These are phyloP conservation scores for Neostapfia colusana DNA, from an alignment of 176 grass and related monocot genomes.

Conservation along the genomic window DNA sequence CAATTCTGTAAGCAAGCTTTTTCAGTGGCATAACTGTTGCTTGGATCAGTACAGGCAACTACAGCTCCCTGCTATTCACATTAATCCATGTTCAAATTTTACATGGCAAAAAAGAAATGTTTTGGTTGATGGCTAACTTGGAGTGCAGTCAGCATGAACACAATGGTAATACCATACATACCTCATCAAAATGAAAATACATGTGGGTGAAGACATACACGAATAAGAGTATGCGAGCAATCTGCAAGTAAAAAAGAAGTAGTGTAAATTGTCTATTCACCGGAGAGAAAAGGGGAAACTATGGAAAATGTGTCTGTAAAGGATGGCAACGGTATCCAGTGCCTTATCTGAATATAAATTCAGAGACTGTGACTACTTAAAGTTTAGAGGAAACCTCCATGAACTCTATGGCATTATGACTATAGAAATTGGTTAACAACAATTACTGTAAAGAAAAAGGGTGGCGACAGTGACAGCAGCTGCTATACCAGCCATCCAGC, in stretches of 20 bases:
- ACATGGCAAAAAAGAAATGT: not conserved
- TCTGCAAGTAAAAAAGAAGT: constrained; percentile 41
- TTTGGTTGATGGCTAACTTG: constrained; percentile 14
- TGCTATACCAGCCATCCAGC: constrained; percentile 69
- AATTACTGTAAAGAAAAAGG: not conserved
- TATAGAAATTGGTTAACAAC: not conserved
- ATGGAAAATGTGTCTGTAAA: not conserved
- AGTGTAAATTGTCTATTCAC: constrained; percentile 17
- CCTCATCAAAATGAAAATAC: constrained; percentile 77
- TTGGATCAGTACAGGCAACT: too few species aligned
- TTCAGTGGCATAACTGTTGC: too few species aligned
- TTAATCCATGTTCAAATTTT: not conserved
- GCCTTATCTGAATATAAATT: too few species aligned
- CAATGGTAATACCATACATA: constrained; percentile 31
- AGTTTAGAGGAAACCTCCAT: not conserved
- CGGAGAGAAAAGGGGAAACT: not conserved
- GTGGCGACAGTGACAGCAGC: not conserved
- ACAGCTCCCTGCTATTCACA: not conserved
- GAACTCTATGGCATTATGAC: not conserved
- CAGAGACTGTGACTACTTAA: too few species aligned
- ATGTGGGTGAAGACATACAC: constrained; percentile 72
- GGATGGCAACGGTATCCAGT: not conserved
- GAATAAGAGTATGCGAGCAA: constrained; percentile 75
- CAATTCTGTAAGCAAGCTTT: too few species aligned
- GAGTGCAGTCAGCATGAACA: not conserved